Evolutionary conservation across 164 flowering plant genomes (phyloP), one percentile per base, ranked within the genome.

Genomic region (Chloranthus sessilifolius): DNA sequence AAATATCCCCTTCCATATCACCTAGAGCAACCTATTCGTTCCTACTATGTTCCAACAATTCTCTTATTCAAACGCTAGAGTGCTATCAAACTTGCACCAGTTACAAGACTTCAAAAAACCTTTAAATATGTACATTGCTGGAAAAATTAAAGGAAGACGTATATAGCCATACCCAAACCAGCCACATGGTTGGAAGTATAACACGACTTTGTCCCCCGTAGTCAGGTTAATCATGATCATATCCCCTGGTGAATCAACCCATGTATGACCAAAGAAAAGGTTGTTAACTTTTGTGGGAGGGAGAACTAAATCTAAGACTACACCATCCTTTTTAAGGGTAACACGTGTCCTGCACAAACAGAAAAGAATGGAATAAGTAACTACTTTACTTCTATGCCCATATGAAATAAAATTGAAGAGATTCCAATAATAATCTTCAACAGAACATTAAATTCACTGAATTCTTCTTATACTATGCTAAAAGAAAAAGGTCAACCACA

Each of bases 231-330:
- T 76, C 85, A 87, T 64, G 52, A 83, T 67, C 95, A 87, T 87
- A 71, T 87, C 92, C 38, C 89, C 95, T 0, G 81, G 83, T 35
- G 85, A 67, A 63, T 87, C 92, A 59, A 78, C 73, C 95, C 95
- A 86, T 6, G 95, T 86, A 45, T 91, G 68, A 52, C 95, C 95
- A 67, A 86, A 86, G 26, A 86, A 83, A 38, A 86, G 74, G 62
- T 86, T 86, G 73, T 78, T 74, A 29, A 83, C 86, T 58, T 83
- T 83, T 31, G 95, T 79, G 44, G 80, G 83, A 61, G 95, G 95
- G 7, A 91, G 95, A 24, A 87, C 89, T 54, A 74, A 47, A 42
- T 74, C 75, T 27, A 74, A 52, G 37, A 74, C 60, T 11, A 67
- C 70, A 35, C 73, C 72, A 49, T 55, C 61, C 12, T 53, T 70